A percentile compares a stretch with the other conserved stretches of the same genome.
phyloP scores from a whole-genome alignment of 345 rosid genomes.

The Citrus cavaleriei region DNA sequence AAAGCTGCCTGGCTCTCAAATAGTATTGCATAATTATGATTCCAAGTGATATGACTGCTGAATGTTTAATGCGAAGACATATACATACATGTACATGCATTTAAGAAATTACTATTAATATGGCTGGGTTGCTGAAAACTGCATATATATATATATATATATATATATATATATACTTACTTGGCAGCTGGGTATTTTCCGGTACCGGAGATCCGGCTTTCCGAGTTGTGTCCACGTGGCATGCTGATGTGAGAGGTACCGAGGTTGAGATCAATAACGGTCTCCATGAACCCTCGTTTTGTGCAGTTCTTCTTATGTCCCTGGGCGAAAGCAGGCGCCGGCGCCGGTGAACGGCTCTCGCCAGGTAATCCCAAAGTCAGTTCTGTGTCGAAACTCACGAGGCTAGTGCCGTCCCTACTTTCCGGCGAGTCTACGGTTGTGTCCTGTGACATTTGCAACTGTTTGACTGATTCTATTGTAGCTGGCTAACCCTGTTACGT shows the following conservation, averaged over 20 bases:
- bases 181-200: conserved; percentile 10
- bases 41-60: no score
- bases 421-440: background rate
- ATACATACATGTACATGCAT: no score
- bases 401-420: conserved; percentile 4
- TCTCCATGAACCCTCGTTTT: conserved; percentile 10
- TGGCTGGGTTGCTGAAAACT: no score
- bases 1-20: no score
- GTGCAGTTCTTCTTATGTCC: background rate
- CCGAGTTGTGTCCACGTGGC: background rate
- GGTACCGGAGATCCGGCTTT: conserved; percentile 6
- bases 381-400: conserved; percentile 16
- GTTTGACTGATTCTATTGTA: background rate
- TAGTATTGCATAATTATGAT: no score
- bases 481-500: no score
- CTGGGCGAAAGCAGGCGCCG: background rate
- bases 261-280: background rate
- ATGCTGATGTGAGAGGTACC: background rate
- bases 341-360: background rate
- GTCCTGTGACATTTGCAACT: conserved; percentile 3
- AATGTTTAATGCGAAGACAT: no score
- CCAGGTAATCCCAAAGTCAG: conserved; percentile 27
- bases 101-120: no score
- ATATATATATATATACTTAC: background rate
- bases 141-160: no score